Conservation (phyloP, 306 rosid species). For the Dryas drummondii region DNA sequence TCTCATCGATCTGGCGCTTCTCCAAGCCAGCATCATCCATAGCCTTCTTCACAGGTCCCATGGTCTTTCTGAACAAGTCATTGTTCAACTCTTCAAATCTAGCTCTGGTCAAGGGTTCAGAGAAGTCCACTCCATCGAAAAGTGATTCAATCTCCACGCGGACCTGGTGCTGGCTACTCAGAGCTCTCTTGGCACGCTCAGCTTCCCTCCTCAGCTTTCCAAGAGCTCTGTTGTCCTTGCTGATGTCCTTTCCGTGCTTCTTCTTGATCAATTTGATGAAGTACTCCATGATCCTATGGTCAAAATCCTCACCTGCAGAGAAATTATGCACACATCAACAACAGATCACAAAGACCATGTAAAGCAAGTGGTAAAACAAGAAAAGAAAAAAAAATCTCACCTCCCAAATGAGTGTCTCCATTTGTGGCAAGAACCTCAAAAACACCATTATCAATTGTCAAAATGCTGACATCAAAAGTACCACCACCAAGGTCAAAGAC, state of each 20-base stretch:
- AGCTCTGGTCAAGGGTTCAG: conserved; percentile 92
- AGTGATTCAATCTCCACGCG: conserved; percentile 98
- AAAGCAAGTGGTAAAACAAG: not conserved
- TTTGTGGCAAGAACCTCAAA: conserved; percentile 95
- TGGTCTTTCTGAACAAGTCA: conserved; percentile 94
- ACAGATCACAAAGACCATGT: not conserved
- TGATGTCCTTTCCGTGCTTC: conserved; percentile 87
- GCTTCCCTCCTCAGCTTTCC: conserved; percentile 91
- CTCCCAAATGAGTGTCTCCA: conserved; percentile 99
- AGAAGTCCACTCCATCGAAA: conserved; percentile 81
- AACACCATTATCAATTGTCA: conserved; percentile 97
- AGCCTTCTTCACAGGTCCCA: conserved; percentile 99
- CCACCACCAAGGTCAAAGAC: conserved; percentile 99
- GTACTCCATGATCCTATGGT: conserved; percentile 90
- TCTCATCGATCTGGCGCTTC: conserved; percentile 83
- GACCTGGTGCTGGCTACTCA: conserved; percentile 98
- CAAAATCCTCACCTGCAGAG: conserved; percentile 88
- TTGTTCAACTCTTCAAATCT: conserved; percentile 95
- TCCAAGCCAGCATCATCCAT: conserved; percentile 98
- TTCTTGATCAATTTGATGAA: conserved; percentile 98
- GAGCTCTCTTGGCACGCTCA: conserved; percentile 99
- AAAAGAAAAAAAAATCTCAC: conserved; percentile 32
- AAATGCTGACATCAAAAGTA: conserved; percentile 93
- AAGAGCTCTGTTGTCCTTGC: conserved; percentile 98
- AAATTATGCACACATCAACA: not conserved